Evolutionary conservation across 768 basidiomycete species (phyloP).

Genomic region (Rhodotorula graminis): DNA sequence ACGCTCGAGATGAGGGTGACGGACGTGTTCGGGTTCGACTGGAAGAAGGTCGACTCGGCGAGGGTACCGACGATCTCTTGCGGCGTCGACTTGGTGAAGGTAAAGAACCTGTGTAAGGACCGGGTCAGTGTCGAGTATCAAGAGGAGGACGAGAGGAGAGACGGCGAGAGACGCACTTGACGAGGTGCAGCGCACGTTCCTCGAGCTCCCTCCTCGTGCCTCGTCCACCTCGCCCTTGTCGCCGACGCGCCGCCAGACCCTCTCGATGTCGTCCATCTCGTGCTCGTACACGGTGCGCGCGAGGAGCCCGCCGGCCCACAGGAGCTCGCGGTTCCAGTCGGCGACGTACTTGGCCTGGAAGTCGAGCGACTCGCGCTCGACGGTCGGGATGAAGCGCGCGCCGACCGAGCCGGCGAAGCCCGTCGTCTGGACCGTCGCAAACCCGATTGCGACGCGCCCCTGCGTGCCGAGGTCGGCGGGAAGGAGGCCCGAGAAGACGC

Average conservation of each 20-base stretch:
- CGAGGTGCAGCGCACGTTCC: conserved; percentile 64
- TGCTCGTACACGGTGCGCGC: conserved; percentile 77
- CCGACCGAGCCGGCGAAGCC: conserved; percentile 68
- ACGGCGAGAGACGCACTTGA: conserved; percentile 49
- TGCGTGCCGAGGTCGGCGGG: conserved; percentile 24
- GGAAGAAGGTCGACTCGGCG: conserved; percentile 75
- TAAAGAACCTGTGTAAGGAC: conserved; percentile 60
- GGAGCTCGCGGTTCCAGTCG: conserved; percentile 79
- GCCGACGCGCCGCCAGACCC: conserved; percentile 4
- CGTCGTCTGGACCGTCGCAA: conserved; percentile 64
- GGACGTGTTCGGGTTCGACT: conserved; percentile 53
- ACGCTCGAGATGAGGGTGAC: conserved; percentile 70
- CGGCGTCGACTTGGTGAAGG: conserved; percentile 81
- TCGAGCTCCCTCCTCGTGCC: conserved; percentile 51
- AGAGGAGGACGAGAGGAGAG: too few relatives aligned
- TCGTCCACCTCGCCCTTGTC: not conserved
- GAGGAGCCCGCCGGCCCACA: conserved; percentile 77
- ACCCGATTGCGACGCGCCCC: conserved; percentile 39
- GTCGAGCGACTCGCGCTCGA: conserved; percentile 77
- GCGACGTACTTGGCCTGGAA: conserved; percentile 37
- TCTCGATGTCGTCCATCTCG: conserved; percentile 55
- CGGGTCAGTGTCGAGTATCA: not conserved
- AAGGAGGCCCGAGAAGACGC: conserved; percentile 37
- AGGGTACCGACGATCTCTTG: conserved; percentile 67
- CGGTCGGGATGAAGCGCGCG: conserved; percentile 87